phyloP scores from a whole-genome alignment of 1,284 basidiomycete species.

The Moniliophthora roreri region DNA sequence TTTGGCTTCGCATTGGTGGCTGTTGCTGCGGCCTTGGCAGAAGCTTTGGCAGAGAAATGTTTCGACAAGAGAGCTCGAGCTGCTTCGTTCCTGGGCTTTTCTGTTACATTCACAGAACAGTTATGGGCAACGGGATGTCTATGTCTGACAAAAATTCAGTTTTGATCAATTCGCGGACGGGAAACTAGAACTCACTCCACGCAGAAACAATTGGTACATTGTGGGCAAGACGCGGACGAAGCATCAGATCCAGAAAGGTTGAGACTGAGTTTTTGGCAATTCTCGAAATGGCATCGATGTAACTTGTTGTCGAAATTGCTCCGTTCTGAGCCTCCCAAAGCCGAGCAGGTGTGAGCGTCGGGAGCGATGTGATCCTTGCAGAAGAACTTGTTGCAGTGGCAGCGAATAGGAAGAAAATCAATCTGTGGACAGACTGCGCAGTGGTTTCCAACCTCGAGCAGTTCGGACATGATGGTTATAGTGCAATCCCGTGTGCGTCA shows the following conservation, averaged over 20 bases:
- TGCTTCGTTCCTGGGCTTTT: slow-evolving; percentile 38
- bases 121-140: slow-evolving; percentile 57
- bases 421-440: slow-evolving; percentile 54
- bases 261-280: slow-evolving; percentile 58
- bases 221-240: slow-evolving; percentile 40
- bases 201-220: slow-evolving; percentile 64
- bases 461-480: slow-evolving; percentile 27
- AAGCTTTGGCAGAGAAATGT: slow-evolving; percentile 39
- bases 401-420: slow-evolving; percentile 68
- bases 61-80: slow-evolving; percentile 57
- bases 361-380: slow-evolving; percentile 59
- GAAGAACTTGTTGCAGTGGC: slow-evolving; percentile 50
- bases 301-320: slow-evolving; percentile 25
- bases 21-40: slow-evolving; percentile 21
- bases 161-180: slow-evolving; percentile 3
- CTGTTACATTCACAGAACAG: slow-evolving; percentile 33
- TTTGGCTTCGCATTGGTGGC: slow-evolving; percentile 50
- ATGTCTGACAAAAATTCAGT: slow-evolving; percentile 42
- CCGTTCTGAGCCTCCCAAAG: slow-evolving; percentile 8
- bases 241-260: slow-evolving; percentile 29
- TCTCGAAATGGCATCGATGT: slow-evolving; percentile 46
- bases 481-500: not conserved
- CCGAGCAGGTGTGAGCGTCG: slow-evolving; percentile 56
- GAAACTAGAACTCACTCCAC: slow-evolving; percentile 43
- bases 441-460: slow-evolving; percentile 49